Base-by-base conservation (phyloP, 163 green algal genomes). In the Scenedesmus sp. region DNA sequence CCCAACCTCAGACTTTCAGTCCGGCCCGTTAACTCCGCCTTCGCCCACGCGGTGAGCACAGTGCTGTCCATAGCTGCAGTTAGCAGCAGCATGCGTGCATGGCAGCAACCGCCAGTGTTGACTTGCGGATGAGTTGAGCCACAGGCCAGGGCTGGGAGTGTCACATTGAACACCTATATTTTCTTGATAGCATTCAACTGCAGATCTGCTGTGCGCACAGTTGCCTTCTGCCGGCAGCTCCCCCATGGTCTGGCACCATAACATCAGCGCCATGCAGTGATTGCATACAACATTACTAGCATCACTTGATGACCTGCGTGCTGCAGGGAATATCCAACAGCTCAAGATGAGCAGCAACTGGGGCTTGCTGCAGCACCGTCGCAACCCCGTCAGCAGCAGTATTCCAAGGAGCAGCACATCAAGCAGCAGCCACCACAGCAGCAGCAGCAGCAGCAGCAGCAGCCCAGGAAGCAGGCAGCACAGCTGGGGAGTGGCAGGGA, bases 281-380 rank as follows among this genome's bases (percentile, higher is more conserved):
- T 24, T 24, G 26, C 30, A 24, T 40, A 18, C 65, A 40, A 30
- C 30, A 40, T 16, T 7, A 37, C 30, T 6, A 76, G 65, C 59
- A 72, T 72, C 22, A 76, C 24, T 30, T 40, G 7, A 3, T 76
- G 7, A 24, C 56, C 65, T 76, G 65, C 65, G 30, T 40, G 30
- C 24, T 68, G 42, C 81, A 86, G 81, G 49, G 81, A 86, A n/a
- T 59, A 86, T n/a, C 81, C 81, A 40, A 76, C 65, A 76, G 65
- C 65, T 40, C 65, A 37, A 10, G 40, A 37, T 72, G 26, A 86
- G 46, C 81, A 56, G 15, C 44, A 86, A 26, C 30, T 46, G n/a
- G 59, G 80, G 12, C 49, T 24, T 73, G 37, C 37, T 37, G 81
- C 33, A 33, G 46, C 16, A 30, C 49, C 59, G 18, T 26, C 40